Percentiles rank a stretch among this genome's conserved stretches.
Conservation (phyloP, 2,329 filamentous ascomycete genomes). For the Fusarium mangiferae region DNA sequence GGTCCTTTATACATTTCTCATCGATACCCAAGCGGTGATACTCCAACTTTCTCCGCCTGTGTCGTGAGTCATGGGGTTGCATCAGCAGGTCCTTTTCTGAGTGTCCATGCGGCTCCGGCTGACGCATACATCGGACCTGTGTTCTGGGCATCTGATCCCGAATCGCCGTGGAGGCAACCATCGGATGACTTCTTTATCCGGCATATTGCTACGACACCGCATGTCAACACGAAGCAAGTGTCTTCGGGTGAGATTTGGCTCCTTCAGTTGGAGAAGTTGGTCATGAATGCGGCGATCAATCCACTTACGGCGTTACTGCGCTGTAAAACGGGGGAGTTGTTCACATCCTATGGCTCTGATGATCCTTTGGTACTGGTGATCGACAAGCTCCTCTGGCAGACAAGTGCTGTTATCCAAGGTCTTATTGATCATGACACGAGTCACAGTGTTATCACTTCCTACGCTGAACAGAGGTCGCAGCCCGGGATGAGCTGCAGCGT, state of each 20-base stretch:
- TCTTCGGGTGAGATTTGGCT: not conserved
- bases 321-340: not conserved
- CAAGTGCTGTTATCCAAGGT: not conserved
- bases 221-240: not conserved
- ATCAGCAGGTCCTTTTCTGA: slow-evolving; percentile 6
- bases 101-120: slow-evolving; percentile 1
- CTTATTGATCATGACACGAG: not conserved
- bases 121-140: slow-evolving; percentile 11
- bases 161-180: not conserved
- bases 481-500: not conserved
- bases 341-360: not conserved
- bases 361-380: not conserved
- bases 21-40: not conserved
- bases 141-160: not conserved
- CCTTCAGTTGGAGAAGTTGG: not conserved
- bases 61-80: slow-evolving; percentile 11
- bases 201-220: not conserved
- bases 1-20: not conserved
- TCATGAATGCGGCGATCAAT: slow-evolving; percentile 9
- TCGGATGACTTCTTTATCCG: not conserved
- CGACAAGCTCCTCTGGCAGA: not conserved
- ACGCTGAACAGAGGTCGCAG: not conserved
- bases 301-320: not conserved
- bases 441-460: not conserved
- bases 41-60: slow-evolving; percentile 2